A percentile compares a stretch with the other conserved stretches of the same genome.
Evolutionary conservation across 495 filamentous ascomycete genomes (phyloP).

Genomic region (Aspergillus asperescens): DNA sequence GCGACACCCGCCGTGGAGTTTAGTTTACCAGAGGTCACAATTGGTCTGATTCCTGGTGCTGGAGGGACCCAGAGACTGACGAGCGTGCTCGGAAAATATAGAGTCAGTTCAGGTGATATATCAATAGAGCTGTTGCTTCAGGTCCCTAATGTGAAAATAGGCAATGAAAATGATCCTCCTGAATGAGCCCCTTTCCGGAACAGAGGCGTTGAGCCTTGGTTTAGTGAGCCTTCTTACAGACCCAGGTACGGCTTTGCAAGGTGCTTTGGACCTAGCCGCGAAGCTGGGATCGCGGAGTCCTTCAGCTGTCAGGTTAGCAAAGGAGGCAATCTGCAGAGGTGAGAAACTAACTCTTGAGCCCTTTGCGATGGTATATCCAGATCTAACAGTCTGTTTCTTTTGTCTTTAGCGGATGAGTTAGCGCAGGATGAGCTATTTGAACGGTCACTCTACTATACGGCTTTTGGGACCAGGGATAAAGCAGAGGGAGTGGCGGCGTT

Average conservation of each 20-base stretch:
- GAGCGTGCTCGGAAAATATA: constrained; percentile 3
- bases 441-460: constrained; percentile 3
- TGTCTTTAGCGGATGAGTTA: constrained; percentile 2
- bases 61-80: constrained; percentile 10
- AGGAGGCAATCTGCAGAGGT: constrained; percentile 12
- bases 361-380: neutral
- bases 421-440: constrained; percentile 3
- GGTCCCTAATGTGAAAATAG: neutral
- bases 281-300: neutral
- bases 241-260: neutral
- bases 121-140: neutral
- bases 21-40: constrained; percentile 1
- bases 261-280: neutral
- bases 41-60: constrained; percentile 10
- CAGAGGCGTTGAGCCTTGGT: neutral
- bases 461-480: constrained; percentile 6
- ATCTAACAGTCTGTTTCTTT: neutral
- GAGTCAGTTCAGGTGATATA: neutral
- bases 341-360: neutral
- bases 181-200: constrained; percentile 5
- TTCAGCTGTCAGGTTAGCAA: neutral
- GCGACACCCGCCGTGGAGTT: neutral
- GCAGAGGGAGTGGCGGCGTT: constrained; percentile 5
- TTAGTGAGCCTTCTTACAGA: neutral
- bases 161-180: constrained; percentile 11